These are phyloP conservation scores for Parastagonospora avenae DNA, from an alignment of 2,329 filamentous ascomycete species.

Conservation along the genomic window DNA sequence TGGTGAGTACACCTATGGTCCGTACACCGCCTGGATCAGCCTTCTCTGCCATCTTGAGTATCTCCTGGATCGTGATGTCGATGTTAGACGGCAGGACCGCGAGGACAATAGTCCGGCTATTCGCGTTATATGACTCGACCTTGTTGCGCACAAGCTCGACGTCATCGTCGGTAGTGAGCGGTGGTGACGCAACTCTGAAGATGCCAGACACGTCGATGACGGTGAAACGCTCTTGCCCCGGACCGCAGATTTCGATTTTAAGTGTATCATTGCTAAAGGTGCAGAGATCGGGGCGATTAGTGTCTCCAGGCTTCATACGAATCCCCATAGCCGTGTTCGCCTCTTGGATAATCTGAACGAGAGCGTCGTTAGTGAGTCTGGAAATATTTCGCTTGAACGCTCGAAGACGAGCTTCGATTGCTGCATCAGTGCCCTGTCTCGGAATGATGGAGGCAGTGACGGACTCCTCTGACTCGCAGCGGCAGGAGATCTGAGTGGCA, in stretches of 20 bases:
- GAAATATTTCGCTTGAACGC: conserved; percentile 29
- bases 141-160: conserved; percentile 16
- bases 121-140: conserved; percentile 21
- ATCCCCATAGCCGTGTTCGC: conserved; percentile 58
- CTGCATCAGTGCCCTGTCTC: conserved; percentile 24
- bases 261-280: conserved; percentile 41
- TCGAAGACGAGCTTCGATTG: conserved; percentile 14
- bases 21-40: conserved; percentile 38
- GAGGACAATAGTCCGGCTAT: conserved; percentile 25
- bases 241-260: conserved; percentile 24
- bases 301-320: conserved; percentile 3
- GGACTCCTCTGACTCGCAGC: conserved; percentile 42
- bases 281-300: conserved; percentile 1
- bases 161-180: conserved; percentile 17
- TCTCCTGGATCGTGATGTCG: conserved; percentile 55
- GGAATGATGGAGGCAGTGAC: conserved; percentile 43
- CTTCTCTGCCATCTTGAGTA: conserved; percentile 49
- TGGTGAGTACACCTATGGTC: conserved; percentile 47
- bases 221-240: conserved; percentile 41
- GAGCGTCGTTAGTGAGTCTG: conserved; percentile 13
- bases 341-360: conserved; percentile 42
- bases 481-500: conserved; percentile 62
- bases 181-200: conserved; percentile 27
- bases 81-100: conserved; percentile 29
- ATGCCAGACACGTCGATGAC: conserved; percentile 53